Base-by-base conservation (phyloP, 768 basidiomycete species). In the Mycena rebaudengoi region DNA sequence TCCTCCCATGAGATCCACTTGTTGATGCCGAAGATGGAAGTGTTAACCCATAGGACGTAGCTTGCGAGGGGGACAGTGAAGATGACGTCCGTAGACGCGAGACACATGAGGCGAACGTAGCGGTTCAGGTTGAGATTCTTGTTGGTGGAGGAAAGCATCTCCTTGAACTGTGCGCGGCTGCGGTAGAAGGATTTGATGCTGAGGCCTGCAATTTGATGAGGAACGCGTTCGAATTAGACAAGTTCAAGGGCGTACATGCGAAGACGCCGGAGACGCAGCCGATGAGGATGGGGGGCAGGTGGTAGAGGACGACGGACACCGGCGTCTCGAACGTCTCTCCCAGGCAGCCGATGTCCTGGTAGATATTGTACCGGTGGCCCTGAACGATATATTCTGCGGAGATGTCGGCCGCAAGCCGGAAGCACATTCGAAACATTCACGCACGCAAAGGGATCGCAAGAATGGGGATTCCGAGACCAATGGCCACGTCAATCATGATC, bases 351-450 rank as follows among this genome's bases (percentile, higher is more conserved):
- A 88, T 64, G 55, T 88, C 82, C 69, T 88, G 86, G 57, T 78
- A 82, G 49, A 90, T 86, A 67, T 89, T 76, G 73, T 81, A 89
- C 6, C 87, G 84, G 73, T 89, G 87, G 10, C 85, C 86, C 73
- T 86, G 83, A 2, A 81, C 76, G 51, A 85, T 79, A 66, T 81
- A 84, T 71, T 83, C 83, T 85, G 60, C 25, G 18, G 18, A 21
- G n/a, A n/a, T n/a, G n/a, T n/a, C n/a, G n/a, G n/a, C n/a, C n/a
- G n/a, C n/a, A n/a, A n/a, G n/a, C n/a, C n/a, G n/a, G n/a, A n/a
- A n/a, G n/a, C n/a, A n/a, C n/a, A n/a, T n/a, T n/a, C n/a, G n/a
- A n/a, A n/a, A n/a, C n/a, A n/a, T n/a, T n/a, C n/a, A 44, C 43
- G 11, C 43, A 44, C 43, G 43, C 8, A 44, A 20, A 20, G 43